These are phyloP conservation scores for Penicillium hordei DNA, from an alignment of 2,329 filamentous ascomycete genomes.

Conservation along the genomic window DNA sequence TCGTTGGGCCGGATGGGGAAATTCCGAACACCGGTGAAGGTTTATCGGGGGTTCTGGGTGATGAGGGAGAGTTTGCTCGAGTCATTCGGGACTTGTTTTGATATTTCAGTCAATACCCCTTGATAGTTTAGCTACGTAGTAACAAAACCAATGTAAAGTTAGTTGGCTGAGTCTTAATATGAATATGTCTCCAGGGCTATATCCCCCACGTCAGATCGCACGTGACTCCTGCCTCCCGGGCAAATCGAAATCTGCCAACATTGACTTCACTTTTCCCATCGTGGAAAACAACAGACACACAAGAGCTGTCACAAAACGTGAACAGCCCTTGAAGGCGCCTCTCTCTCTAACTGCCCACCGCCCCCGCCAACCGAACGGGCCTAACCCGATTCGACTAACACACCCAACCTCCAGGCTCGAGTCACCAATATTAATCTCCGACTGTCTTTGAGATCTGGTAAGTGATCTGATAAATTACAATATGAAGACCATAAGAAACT, in stretches of 20 bases:
- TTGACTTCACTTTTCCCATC: conserved; percentile 3
- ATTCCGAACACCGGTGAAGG: conserved; percentile 46
- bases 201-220: background rate
- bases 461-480: conserved; percentile 2
- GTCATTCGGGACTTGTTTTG: conserved; percentile 62
- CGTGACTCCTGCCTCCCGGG: background rate
- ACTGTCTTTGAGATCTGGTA: background rate
- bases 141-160: background rate
- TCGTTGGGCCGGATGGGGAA: conserved; percentile 39
- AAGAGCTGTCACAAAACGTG: background rate
- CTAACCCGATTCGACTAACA: conserved; percentile 12
- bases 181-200: too few relatives aligned
- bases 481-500: conserved; percentile 9
- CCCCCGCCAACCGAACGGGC: conserved; percentile 29
- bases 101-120: conserved; percentile 13
- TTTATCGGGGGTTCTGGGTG: conserved; percentile 49
- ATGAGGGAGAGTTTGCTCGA: conserved; percentile 59
- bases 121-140: background rate
- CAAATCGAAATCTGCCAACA: background rate
- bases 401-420: conserved; percentile 3
- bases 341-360: conserved; percentile 17
- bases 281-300: background rate
- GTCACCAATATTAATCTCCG: background rate
- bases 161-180: background rate
- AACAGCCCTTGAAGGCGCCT: background rate